phyloP scores from a whole-genome alignment of 495 filamentous ascomycete genomes.

The Aspergillus sclerotiicarbonarius region DNA sequence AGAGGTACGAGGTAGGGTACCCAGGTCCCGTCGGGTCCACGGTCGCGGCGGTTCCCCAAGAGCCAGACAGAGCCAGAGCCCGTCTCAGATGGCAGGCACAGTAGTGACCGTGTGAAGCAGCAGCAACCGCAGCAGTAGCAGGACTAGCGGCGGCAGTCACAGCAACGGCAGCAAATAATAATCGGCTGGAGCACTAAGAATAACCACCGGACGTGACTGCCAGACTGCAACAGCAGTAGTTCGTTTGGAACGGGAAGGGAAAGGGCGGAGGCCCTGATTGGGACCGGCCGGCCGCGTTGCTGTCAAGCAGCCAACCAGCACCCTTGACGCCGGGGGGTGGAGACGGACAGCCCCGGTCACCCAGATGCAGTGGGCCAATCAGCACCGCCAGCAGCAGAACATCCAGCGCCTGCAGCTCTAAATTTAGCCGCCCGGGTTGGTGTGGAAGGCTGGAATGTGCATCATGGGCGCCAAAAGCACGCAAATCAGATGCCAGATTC shows the following conservation, averaged over 20 bases:
- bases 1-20: conserved; percentile 2
- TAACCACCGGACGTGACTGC: conserved; percentile 4
- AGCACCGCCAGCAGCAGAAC: conserved; percentile 12
- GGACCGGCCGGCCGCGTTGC: conserved; percentile 22
- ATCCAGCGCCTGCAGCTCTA: conserved; percentile 34
- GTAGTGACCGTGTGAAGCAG: not conserved
- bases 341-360: conserved; percentile 16
- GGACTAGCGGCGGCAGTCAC: conserved; percentile 15
- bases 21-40: too few relatives aligned
- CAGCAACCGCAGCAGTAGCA: conserved; percentile 7
- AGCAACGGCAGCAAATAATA: not conserved
- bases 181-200: conserved; percentile 14
- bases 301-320: conserved; percentile 17
- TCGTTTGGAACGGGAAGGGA: conserved; percentile 20
- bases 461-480: conserved; percentile 39
- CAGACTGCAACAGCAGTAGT: conserved; percentile 15
- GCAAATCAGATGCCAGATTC: conserved; percentile 31
- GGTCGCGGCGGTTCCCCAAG: not conserved
- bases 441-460: conserved; percentile 27
- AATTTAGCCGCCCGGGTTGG: conserved; percentile 42
- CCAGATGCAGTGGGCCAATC: conserved; percentile 20
- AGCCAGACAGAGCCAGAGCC: not conserved
- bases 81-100: not conserved
- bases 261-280: conserved; percentile 13
- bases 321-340: conserved; percentile 3